Evolutionary conservation across 257 asterid genomes (phyloP), one percentile per base, ranked within the genome.

Genomic region (Capsicum chinense): DNA sequence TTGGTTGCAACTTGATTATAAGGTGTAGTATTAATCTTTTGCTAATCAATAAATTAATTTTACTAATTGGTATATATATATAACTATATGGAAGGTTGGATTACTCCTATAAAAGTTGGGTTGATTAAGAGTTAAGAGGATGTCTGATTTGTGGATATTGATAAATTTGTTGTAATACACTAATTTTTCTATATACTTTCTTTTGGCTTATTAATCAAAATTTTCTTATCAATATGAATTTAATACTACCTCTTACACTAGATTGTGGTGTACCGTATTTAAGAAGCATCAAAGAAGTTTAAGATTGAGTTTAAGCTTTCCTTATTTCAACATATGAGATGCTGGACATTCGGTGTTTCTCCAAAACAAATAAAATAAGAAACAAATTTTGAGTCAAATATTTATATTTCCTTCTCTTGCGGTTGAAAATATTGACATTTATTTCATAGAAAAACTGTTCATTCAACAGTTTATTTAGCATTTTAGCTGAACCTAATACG

Each of bases 181-280:
- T 26, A 26, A 26, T 26, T 26, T 26, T 26, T 26, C 26, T 26
- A 26, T 26, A 26, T 26, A 26, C 26, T 58, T 59, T n/a, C 14
- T 26, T 56, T 63, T 56, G 26, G 2, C 35, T 6, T 79, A 56
- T 58, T 62, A 79, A 50, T 79, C 0, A 48, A 79, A 14, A 4
- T 37, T 8, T 73, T 9, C 80, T 58, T 86, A 50, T 26, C 26
- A 26, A 26, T 26, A 26, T 26, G 26, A 26, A 26, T 96, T 96
- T 83, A 96, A 98, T 84, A 96, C 99, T 79, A 96, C 99, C 9
- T 93, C 97, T 2, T 96, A 94, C 89, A 96, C 99, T 62, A 98
- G 98, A 82, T 96, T 96, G 83, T 98, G 94, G 5, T 96, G 99
- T 89, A 96, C 98, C 19, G 94, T 96, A 15, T 94, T 97, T 13